Evolutionary conservation across 2,329 filamentous ascomycete species (phyloP).

Genomic region (Grosmannia serpens): DNA sequence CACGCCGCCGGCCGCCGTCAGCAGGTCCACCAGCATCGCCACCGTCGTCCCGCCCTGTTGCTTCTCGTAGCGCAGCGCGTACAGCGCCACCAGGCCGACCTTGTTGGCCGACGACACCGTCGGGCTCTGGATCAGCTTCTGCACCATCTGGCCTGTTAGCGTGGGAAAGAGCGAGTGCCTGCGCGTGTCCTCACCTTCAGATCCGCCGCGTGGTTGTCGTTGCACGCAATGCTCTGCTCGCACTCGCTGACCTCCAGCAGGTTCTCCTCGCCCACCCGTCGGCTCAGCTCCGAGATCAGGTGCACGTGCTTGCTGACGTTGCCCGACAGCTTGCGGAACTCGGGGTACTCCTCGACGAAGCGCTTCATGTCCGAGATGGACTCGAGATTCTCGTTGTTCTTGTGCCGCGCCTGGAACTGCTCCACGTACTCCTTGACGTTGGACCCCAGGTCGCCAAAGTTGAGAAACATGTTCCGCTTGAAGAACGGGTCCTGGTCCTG

Average conservation of each 20-base stretch:
- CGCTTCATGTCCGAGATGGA: constrained; percentile 98
- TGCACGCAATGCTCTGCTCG: constrained; percentile 93
- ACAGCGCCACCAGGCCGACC: constrained; percentile 82
- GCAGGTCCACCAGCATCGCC: constrained; percentile 74
- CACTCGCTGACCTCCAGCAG: constrained; percentile 94
- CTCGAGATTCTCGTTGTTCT: constrained; percentile 90
- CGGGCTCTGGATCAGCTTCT: constrained; percentile 73
- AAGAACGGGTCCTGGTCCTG: constrained; percentile 98
- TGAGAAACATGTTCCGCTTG: constrained; percentile 97
- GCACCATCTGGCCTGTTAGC: constrained; percentile 51
- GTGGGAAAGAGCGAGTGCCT: not conserved
- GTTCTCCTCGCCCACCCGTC: constrained; percentile 73
- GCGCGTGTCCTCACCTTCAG: constrained; percentile 56
- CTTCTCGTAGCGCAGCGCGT: constrained; percentile 84
- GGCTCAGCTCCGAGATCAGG: constrained; percentile 82
- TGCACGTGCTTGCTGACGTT: constrained; percentile 99
- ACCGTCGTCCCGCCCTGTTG: constrained; percentile 75
- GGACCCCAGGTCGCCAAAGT: constrained; percentile 88
- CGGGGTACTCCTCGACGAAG: constrained; percentile 97
- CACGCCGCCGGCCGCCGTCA: constrained; percentile 74
- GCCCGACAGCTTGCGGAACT: constrained; percentile 91
- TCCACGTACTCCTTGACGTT: constrained; percentile 98
- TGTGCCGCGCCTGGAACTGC: constrained; percentile 96
- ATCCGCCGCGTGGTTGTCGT: constrained; percentile 85
- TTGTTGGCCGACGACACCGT: constrained; percentile 72